Evolutionary conservation across 2,329 filamentous ascomycete species (phyloP).

Genomic region (Meredithiella fracta): DNA sequence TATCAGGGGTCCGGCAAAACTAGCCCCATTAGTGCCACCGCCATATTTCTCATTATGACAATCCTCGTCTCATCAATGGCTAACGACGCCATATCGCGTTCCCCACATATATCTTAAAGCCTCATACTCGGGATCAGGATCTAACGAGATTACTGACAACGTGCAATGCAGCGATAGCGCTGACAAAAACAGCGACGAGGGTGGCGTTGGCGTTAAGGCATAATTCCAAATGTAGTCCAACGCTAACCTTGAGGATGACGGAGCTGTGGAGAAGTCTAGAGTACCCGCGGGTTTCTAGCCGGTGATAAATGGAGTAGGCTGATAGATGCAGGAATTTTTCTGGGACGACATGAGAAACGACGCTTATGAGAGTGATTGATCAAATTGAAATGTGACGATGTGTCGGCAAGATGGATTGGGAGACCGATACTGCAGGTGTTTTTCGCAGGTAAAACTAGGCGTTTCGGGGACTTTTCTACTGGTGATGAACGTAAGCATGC

Average conservation of each 20-base stretch:
- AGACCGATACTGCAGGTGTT: too few relatives aligned
- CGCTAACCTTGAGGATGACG: neutral
- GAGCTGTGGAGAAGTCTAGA: neutral
- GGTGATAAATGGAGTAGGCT: neutral
- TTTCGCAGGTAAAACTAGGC: too few relatives aligned
- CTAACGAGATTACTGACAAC: neutral
- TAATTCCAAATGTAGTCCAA: neutral
- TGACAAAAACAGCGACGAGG: neutral
- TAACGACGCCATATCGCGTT: constrained; percentile 5
- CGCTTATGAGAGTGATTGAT: too few relatives aligned
- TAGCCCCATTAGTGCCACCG: constrained; percentile 14
- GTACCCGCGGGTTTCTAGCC: neutral
- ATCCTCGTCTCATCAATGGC: neutral
- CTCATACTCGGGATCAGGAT: constrained; percentile 12
- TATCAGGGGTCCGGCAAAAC: constrained; percentile 5
- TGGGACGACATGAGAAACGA: neutral
- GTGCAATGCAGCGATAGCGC: neutral
- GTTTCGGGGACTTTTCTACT: too few relatives aligned
- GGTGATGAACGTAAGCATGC: too few relatives aligned
- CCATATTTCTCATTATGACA: constrained; percentile 15
- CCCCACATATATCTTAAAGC: constrained; percentile 17
- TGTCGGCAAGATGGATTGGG: too few relatives aligned
- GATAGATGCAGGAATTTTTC: neutral
- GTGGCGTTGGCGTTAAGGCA: neutral
- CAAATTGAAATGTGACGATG: neutral